phyloP scores from a whole-genome alignment of 2,329 filamentous ascomycete species.

The Endocalyx cinctus region DNA sequence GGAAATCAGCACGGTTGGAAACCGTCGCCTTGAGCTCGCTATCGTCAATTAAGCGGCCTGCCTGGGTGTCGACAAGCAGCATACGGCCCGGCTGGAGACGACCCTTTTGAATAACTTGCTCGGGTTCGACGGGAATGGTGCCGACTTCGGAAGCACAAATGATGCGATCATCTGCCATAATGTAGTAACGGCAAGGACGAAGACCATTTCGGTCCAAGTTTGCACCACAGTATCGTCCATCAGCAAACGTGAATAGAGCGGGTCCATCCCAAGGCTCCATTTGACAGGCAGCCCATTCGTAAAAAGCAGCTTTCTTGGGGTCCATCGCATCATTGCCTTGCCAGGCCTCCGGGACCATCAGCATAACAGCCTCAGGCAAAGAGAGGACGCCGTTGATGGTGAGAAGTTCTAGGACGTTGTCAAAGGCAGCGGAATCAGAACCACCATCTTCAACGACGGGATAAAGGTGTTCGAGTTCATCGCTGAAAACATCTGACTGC shows the following conservation, averaged over 20 bases:
- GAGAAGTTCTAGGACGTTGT: conserved; percentile 90
- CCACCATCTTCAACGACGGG: conserved; percentile 95
- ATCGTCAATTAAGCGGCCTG: conserved; percentile 90
- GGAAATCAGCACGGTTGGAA: conserved; percentile 81
- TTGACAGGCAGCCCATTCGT: conserved; percentile 97
- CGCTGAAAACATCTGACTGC: conserved; percentile 86
- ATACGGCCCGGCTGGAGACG: conserved; percentile 92
- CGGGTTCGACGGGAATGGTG: conserved; percentile 85
- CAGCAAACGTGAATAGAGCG: conserved; percentile 93
- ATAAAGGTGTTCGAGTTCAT: conserved; percentile 85
- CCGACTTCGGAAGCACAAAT: conserved; percentile 96
- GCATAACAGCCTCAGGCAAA: conserved; percentile 92
- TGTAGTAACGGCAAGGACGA: conserved; percentile 92
- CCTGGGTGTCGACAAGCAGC: conserved; percentile 87
- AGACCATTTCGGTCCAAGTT: conserved; percentile 95
- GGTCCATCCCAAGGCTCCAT: conserved; percentile 99
- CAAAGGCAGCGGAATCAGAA: conserved; percentile 94
- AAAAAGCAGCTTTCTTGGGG: conserved; percentile 92
- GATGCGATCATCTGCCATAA: conserved; percentile 94
- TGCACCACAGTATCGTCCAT: conserved; percentile 93
- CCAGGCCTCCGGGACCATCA: conserved; percentile 98
- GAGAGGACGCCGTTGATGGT: conserved; percentile 95
- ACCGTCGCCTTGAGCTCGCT: conserved; percentile 86
- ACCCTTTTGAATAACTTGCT: conserved; percentile 87
- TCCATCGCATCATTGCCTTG: conserved; percentile 91